Conservation (phyloP, 2,329 filamentous ascomycete genomes). For the Fusarium sp. region DNA sequence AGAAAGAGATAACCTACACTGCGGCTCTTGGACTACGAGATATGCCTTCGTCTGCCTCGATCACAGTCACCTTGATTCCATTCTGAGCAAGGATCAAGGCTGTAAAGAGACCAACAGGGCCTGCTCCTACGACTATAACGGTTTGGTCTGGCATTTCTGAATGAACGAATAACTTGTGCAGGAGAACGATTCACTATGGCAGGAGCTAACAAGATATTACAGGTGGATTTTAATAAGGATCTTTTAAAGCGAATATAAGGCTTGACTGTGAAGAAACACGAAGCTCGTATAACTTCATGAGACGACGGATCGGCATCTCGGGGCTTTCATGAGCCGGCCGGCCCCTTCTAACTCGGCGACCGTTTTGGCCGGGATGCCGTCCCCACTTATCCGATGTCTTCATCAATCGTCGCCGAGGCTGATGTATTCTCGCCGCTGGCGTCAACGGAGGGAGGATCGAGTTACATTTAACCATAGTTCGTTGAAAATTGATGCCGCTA, state of each 20-base stretch:
- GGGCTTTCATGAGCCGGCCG: background rate
- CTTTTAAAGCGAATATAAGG: accelerated
- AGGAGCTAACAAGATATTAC: accelerated
- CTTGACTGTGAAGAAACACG: background rate
- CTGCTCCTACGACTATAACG: background rate
- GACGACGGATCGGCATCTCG: background rate
- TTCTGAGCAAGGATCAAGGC: background rate
- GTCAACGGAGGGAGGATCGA: background rate
- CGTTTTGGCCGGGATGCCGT: background rate
- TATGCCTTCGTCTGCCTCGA: background rate
- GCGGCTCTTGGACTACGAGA: background rate
- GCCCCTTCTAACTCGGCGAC: background rate
- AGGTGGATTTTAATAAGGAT: accelerated
- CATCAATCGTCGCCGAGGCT: background rate
- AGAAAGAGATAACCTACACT: no score
- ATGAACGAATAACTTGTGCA: background rate
- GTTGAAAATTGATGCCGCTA: accelerated
- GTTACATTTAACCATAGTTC: background rate
- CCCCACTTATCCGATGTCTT: background rate
- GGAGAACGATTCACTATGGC: background rate
- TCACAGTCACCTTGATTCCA: background rate
- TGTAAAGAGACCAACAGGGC: background rate
- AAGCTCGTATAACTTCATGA: background rate
- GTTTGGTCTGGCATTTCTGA: background rate
- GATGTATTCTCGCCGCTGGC: background rate